Evolutionary conservation across 1,284 basidiomycete species (phyloP), one percentile per base, ranked within the genome.

Genomic region (Peniophora sp.): DNA sequence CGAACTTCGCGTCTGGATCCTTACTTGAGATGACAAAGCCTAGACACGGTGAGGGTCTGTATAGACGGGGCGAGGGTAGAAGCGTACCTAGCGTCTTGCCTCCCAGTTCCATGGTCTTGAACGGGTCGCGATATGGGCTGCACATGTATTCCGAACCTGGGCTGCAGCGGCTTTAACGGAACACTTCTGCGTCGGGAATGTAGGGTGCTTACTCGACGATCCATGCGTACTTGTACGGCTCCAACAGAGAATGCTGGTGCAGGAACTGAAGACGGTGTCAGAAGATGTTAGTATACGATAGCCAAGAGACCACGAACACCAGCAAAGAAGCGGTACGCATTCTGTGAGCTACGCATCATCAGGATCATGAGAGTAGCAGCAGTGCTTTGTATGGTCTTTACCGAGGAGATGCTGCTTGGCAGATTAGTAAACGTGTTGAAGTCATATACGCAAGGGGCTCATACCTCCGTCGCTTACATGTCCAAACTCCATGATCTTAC

Each of bases 281-380:
- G 37, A 8, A 15, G 27, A n/a, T n/a, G n/a, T n/a, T n/a, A 10
- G 34, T n/a, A n/a, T n/a, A n/a, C 34, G 8, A 41, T 41, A 20
- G 37, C 15, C n/a, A 20, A 41, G 18, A n/a, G 8, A 20, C 8
- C n/a, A 20, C 37, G 63, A 65, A 86, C 88, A 27, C 89, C 89
- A 22, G 86, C 87, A 62, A 92, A 88, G 68, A 88, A 94, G 45
- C 91, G 78, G 64, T 88, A 92, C 87, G 91, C 81, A 54, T 85
- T 83, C 23, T 81, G 74, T 57, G 85, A 84, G 15, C 76, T 79
- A 61, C 6, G 18, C 37, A 41, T 41, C n/a, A n/a, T 41, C 8
- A 10, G n/a, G 37, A 41, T 5, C 15, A 41, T 41, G 37, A 5
- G 8, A n/a, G 8, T 41, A n/a, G n/a, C 15, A 8, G 15, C 37